Conservation (phyloP, 495 filamentous ascomycete species). For the Hyphodiscus hymeniophilus region DNA sequence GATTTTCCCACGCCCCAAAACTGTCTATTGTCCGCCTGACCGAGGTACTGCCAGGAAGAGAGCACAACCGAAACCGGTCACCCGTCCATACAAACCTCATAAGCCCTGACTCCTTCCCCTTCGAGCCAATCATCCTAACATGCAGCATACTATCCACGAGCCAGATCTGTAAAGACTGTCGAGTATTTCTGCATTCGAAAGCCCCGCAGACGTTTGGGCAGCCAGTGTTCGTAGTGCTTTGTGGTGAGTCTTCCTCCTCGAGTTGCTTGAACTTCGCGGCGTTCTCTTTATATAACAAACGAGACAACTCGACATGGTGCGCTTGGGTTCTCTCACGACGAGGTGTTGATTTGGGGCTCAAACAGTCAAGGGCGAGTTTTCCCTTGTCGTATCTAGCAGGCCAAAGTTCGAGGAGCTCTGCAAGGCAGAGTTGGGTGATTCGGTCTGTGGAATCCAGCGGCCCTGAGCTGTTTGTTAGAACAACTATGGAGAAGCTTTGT, state of each 20-base stretch:
- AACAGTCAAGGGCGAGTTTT: background rate
- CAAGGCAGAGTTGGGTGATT: constrained; percentile 10
- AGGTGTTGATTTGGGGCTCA: background rate
- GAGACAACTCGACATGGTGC: constrained; percentile 3
- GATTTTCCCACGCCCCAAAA: constrained; percentile 10
- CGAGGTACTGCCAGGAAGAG: background rate
- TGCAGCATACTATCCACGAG: too few relatives aligned
- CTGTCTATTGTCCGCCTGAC: constrained; percentile 2
- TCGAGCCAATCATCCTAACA: constrained; percentile 1
- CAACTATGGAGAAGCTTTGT: constrained; percentile 1
- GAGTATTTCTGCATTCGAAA: background rate
- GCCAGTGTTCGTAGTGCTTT: constrained; percentile 1
- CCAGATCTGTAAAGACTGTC: too few relatives aligned
- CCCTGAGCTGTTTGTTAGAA: constrained; percentile 9
- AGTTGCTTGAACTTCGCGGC: background rate
- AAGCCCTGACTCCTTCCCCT: constrained; percentile 1
- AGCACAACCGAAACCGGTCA: constrained; percentile 7
- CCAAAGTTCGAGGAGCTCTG: constrained; percentile 7
- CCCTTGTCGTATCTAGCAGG: constrained; percentile 2
- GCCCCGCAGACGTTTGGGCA: constrained; percentile 4
- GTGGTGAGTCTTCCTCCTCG: constrained; percentile 4
- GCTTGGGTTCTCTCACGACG: constrained; percentile 1
- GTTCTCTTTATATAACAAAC: constrained; percentile 7
- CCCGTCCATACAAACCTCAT: constrained; percentile 9
- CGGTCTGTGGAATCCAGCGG: constrained; percentile 8